Conservation (phyloP, 2,329 filamentous ascomycete species). For the Trichophyton equinum region DNA sequence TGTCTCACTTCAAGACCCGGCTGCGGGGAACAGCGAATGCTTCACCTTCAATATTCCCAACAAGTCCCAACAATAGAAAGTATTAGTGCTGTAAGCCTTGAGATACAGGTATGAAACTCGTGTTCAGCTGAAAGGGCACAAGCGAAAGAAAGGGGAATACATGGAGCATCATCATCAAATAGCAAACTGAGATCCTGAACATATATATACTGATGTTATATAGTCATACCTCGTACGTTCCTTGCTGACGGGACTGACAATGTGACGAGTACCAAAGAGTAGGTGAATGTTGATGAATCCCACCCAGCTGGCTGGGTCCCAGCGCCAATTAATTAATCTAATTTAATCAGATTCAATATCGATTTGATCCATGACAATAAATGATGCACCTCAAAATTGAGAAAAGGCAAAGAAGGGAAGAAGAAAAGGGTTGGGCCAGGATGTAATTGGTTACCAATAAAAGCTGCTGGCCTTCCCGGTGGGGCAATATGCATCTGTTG, state of each 20-base stretch:
- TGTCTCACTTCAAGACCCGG: not conserved
- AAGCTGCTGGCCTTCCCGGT: not conserved
- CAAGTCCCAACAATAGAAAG: not conserved
- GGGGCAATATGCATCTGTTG: not conserved
- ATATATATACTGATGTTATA: constrained; percentile 1
- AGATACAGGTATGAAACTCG: not conserved
- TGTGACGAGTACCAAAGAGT: not conserved
- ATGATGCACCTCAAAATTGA: not conserved
- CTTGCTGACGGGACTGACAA: not conserved
- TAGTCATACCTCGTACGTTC: not conserved
- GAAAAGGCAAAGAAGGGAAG: not conserved
- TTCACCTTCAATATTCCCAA: not conserved
- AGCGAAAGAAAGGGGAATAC: not conserved
- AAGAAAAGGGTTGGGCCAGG: not conserved
- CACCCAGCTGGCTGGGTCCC: not conserved
- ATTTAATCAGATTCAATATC: constrained; percentile 2
- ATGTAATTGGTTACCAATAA: constrained; percentile 3
- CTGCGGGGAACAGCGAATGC: not conserved
- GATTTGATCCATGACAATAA: not conserved
- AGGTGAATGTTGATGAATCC: not conserved
- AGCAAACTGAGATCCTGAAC: not conserved
- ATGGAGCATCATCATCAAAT: not conserved
- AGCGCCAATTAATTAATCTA: not conserved
- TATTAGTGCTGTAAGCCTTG: not conserved
- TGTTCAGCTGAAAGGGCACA: not conserved